These are phyloP conservation scores for Microcera coccophila DNA, from an alignment of 2,329 filamentous ascomycete species.

Conservation along the genomic window DNA sequence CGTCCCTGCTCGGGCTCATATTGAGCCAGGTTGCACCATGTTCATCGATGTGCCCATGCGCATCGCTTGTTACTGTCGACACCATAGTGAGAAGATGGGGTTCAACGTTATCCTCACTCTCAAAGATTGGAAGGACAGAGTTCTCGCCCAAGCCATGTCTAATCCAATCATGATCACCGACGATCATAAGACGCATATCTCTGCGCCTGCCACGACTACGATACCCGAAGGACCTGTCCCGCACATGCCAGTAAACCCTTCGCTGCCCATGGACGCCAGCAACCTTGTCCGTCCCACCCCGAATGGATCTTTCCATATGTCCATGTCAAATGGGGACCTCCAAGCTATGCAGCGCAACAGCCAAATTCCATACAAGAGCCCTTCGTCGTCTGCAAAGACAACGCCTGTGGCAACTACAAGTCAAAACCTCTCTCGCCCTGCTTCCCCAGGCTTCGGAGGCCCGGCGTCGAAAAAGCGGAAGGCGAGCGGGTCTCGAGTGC, in stretches of 20 bases:
- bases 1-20: slow-evolving; percentile 43
- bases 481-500: slow-evolving; percentile 68
- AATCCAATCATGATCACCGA: slow-evolving; percentile 95
- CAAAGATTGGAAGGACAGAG: slow-evolving; percentile 70
- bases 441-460: slow-evolving; percentile 64
- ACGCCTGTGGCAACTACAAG: slow-evolving; percentile 27
- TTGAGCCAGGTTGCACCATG: slow-evolving; percentile 57
- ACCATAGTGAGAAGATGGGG: slow-evolving; percentile 88
- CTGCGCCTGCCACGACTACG: slow-evolving; percentile 26
- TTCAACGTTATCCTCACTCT: slow-evolving; percentile 94
- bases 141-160: slow-evolving; percentile 81
- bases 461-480: slow-evolving; percentile 79
- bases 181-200: slow-evolving; percentile 82
- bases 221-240: slow-evolving; percentile 24
- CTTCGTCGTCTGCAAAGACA: slow-evolving; percentile 5
- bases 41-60: slow-evolving; percentile 87
- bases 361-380: slow-evolving; percentile 26
- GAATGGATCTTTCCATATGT: slow-evolving; percentile 49
- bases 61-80: slow-evolving; percentile 94
- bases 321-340: slow-evolving; percentile 61
- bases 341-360: slow-evolving; percentile 52
- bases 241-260: slow-evolving; percentile 9
- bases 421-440: slow-evolving; percentile 62
- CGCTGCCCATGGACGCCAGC: slow-evolving; percentile 27
- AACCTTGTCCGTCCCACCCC: slow-evolving; percentile 29